These are phyloP conservation scores for Loxodes magnus DNA, from an alignment of 73 alveolate genomes.

Conservation along the genomic window DNA sequence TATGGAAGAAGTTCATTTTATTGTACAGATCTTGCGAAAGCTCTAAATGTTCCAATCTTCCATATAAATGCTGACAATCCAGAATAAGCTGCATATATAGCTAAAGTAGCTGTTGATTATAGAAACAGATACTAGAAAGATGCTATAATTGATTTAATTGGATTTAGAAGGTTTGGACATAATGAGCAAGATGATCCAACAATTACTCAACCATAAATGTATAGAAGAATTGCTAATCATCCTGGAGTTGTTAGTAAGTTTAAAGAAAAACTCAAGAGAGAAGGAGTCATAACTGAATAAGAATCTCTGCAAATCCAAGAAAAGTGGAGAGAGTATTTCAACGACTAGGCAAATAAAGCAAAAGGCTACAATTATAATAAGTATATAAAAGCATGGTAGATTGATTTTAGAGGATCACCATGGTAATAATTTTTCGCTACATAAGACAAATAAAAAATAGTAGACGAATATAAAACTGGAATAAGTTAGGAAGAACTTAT, in stretches of 20 bases:
- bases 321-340: conserved; percentile 20
- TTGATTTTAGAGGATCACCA: conserved; percentile 55
- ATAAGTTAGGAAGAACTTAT: conserved; percentile 9
- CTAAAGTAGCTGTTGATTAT: conserved; percentile 51
- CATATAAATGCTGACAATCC: conserved; percentile 67
- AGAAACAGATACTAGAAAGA: conserved; percentile 26
- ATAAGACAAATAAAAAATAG: conserved; percentile 38
- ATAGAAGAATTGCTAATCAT: conserved; percentile 40
- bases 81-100: conserved; percentile 40
- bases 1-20: conserved; percentile 45
- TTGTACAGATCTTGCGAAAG: conserved; percentile 40
- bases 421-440: conserved; percentile 24
- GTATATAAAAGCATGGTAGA: conserved; percentile 51
- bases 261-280: conserved; percentile 43
- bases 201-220: conserved; percentile 78
- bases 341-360: conserved; percentile 26
- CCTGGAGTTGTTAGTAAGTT: conserved; percentile 37
- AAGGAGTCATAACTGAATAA: conserved; percentile 46
- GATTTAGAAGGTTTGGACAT: conserved; percentile 90
- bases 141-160: conserved; percentile 70
- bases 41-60: conserved; percentile 36
- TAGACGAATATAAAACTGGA: neutral
- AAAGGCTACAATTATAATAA: neutral
- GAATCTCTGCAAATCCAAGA: conserved; percentile 18
- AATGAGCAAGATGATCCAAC: conserved; percentile 91